phyloP scores from a whole-genome alignment of 257 asterid genomes.

The Datura wrightii region DNA sequence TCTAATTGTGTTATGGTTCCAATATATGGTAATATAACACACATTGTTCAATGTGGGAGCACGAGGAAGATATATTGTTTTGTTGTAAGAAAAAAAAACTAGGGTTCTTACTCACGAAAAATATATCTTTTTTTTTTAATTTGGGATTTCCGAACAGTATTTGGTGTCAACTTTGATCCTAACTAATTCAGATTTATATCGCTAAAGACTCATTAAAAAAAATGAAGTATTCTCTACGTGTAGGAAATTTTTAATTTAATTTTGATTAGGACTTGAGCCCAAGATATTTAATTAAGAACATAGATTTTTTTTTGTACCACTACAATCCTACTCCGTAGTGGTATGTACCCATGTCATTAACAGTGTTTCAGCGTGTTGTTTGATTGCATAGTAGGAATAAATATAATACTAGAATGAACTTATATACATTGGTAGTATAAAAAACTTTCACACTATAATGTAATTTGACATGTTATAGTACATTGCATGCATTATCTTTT shows the following conservation, averaged over 20 bases:
- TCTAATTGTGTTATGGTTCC: not conserved
- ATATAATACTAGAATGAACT: no score
- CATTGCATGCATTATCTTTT: not conserved
- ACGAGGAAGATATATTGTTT: slow-evolving; percentile 16
- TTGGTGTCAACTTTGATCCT: no score
- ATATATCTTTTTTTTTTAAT: not conserved
- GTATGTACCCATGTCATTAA: not conserved
- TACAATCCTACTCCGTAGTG: not conserved
- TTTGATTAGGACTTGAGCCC: no score
- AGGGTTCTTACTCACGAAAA: not conserved
- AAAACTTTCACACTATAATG: not conserved
- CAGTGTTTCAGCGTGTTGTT: not conserved
- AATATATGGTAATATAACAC: not conserved
- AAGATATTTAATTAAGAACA: not conserved
- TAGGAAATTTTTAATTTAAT: no score
- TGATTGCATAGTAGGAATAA: no score
- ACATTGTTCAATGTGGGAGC: not conserved
- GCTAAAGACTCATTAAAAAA: no score
- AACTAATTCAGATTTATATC: no score
- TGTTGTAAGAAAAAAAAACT: not conserved
- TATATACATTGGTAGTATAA: no score
- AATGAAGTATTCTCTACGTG: no score
- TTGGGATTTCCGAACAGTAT: no score
- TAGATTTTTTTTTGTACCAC: not conserved
- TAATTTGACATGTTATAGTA: no score